These are phyloP conservation scores for Aspergillus sp. DNA, from an alignment of 2,329 filamentous ascomycete genomes.

Conservation along the genomic window DNA sequence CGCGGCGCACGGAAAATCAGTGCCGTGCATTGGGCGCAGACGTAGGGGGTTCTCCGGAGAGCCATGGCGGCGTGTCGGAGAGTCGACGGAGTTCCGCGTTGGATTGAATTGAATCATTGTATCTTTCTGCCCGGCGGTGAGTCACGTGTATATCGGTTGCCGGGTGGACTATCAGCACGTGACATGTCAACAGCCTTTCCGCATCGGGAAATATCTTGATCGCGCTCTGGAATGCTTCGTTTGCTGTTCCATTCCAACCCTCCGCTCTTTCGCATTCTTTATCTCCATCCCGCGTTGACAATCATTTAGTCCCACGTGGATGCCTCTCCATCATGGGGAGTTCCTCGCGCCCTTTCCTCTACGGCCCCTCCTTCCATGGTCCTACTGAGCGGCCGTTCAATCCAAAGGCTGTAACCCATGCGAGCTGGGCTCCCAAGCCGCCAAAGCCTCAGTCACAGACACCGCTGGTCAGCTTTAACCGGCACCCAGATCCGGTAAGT, in stretches of 20 bases:
- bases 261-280: conserved; percentile 12
- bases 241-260: conserved; percentile 5
- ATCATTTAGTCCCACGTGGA: conserved; percentile 27
- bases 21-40: conserved; percentile 22
- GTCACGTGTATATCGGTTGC: conserved; percentile 13
- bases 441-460: conserved; percentile 59
- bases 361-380: conserved; percentile 49
- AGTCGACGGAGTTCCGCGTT: background rate
- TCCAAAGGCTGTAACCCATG: conserved; percentile 74
- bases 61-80: conserved; percentile 13
- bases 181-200: conserved; percentile 5
- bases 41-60: conserved; percentile 15
- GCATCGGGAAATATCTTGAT: conserved; percentile 4
- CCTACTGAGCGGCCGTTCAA: conserved; percentile 58
- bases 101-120: too few species aligned
- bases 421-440: conserved; percentile 58
- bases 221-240: conserved; percentile 7
- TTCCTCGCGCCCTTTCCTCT: conserved; percentile 61
- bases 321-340: conserved; percentile 38
- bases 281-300: conserved; percentile 10
- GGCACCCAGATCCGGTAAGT: conserved; percentile 68
- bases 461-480: conserved; percentile 71
- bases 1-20: conserved; percentile 7
- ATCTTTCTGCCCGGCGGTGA: background rate
- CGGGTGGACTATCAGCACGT: conserved; percentile 12